A percentile compares a stretch with the other conserved stretches of the same genome.
Conservation (phyloP, 257 asterid genomes). For the Primulina tabacum region DNA sequence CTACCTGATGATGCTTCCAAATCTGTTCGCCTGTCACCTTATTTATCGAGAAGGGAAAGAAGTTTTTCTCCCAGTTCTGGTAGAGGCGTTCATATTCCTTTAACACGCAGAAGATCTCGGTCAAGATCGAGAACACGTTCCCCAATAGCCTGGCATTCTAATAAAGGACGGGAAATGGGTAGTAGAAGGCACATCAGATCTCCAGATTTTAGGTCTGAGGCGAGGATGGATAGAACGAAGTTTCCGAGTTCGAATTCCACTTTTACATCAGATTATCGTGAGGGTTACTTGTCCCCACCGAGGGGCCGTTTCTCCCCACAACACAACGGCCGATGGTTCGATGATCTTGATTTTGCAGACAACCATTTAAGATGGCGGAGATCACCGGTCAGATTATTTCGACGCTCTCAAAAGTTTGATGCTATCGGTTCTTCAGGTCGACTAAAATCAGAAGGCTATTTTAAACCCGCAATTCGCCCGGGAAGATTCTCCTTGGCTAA, state of each 20-base stretch:
- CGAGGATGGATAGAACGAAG: slow-evolving; percentile 50
- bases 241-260: slow-evolving; percentile 43
- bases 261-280: slow-evolving; percentile 49
- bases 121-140: slow-evolving; percentile 86
- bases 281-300: slow-evolving; percentile 49
- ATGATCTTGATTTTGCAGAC: slow-evolving; percentile 40
- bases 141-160: slow-evolving; percentile 62
- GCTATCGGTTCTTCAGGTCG: slow-evolving; percentile 37
- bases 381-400: slow-evolving; percentile 48
- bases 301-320: slow-evolving; percentile 53
- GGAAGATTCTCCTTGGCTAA: slow-evolving; percentile 40
- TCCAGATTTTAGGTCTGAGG: slow-evolving; percentile 62
- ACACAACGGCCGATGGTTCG: slow-evolving; percentile 43
- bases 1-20: slow-evolving; percentile 37
- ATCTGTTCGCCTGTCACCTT: slow-evolving; percentile 38
- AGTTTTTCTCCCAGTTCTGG: slow-evolving; percentile 49
- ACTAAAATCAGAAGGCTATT: slow-evolving; percentile 44
- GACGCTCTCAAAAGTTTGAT: slow-evolving; percentile 45
- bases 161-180: slow-evolving; percentile 42
- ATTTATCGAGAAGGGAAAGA: slow-evolving; percentile 45
- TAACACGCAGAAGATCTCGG: slow-evolving; percentile 51
- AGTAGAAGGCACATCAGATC: slow-evolving; percentile 54
- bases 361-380: slow-evolving; percentile 45
- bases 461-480: slow-evolving; percentile 34
- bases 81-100: slow-evolving; percentile 34